These are phyloP conservation scores for Hura crepitans DNA, from an alignment of 441 rosid genomes.

Conservation along the genomic window DNA sequence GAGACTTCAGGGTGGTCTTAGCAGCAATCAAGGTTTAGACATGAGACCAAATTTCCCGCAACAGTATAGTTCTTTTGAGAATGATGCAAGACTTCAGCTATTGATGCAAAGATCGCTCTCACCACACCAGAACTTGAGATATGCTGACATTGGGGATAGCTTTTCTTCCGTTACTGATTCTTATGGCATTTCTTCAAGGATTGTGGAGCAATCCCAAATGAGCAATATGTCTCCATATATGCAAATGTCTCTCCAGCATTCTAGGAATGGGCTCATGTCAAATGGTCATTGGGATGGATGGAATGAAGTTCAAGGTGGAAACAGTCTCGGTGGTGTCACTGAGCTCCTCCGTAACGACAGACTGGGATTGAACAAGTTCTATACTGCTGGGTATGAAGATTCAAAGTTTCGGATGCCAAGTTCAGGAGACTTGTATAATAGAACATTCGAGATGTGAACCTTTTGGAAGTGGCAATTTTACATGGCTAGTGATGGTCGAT, in stretches of 20 bases:
- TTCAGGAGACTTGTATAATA: constrained; percentile 66
- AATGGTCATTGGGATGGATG: constrained; percentile 83
- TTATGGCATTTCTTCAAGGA: constrained; percentile 62
- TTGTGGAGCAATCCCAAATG: constrained; percentile 58
- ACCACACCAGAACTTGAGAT: constrained; percentile 54
- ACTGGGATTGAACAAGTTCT: constrained; percentile 54
- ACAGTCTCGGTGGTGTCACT: constrained; percentile 44
- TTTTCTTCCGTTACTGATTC: constrained; percentile 52
- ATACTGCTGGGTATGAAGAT: constrained; percentile 64
- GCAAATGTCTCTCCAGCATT: constrained; percentile 53
- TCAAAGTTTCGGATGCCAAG: constrained; percentile 62
- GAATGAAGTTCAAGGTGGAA: constrained; percentile 68
- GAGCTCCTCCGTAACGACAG: constrained; percentile 76
- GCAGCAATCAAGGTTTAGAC: constrained; percentile 45
- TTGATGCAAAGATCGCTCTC: constrained; percentile 67
- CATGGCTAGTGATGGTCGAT: constrained; percentile 27
- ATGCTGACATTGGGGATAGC: constrained; percentile 43
- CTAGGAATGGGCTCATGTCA: constrained; percentile 53
- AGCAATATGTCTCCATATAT: constrained; percentile 47
- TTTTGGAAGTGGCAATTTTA: constrained; percentile 17
- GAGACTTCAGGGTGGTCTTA: constrained; percentile 52
- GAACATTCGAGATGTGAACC: constrained; percentile 73
- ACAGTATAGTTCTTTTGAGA: constrained; percentile 51
- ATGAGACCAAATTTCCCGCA: constrained; percentile 50
- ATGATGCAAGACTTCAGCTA: constrained; percentile 61